phyloP scores from a whole-genome alignment of 2,329 filamentous ascomycete genomes.

The Bipolaris oryzae region DNA sequence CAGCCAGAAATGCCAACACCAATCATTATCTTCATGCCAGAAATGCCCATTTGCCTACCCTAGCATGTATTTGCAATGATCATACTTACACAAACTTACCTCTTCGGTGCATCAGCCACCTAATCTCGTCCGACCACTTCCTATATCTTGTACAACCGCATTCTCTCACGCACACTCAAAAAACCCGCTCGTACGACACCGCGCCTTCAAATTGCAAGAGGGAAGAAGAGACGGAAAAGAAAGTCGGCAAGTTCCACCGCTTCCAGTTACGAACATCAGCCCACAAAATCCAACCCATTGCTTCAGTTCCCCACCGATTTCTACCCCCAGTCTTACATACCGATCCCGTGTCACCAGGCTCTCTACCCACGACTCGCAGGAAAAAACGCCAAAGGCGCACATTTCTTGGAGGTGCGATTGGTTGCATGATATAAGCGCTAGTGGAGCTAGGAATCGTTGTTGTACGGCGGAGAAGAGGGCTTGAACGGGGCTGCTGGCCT shows the following conservation, averaged over 20 bases:
- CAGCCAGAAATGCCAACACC: not conserved
- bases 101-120: not conserved
- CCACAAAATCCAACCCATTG: not conserved
- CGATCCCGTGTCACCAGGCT: slow-evolving; percentile 5
- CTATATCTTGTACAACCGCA: not conserved
- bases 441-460: not conserved
- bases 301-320: not conserved
- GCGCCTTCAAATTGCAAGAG: not conserved
- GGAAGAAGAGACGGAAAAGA: not conserved
- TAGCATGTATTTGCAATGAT: not conserved
- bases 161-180: not conserved
- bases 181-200: not conserved
- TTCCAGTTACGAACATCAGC: not conserved
- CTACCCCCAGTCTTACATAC: not conserved
- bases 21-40: not conserved
- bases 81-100: not conserved
- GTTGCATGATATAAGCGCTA: not conserved
- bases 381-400: not conserved
- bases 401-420: not conserved
- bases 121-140: not conserved
- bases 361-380: not conserved
- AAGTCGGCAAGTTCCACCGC: slow-evolving; percentile 9
- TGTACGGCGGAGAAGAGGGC: not conserved
- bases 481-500: not conserved
- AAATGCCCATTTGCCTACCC: not conserved